Conservation (phyloP, 139 green algal genomes). For the Closterium sp. region DNA sequence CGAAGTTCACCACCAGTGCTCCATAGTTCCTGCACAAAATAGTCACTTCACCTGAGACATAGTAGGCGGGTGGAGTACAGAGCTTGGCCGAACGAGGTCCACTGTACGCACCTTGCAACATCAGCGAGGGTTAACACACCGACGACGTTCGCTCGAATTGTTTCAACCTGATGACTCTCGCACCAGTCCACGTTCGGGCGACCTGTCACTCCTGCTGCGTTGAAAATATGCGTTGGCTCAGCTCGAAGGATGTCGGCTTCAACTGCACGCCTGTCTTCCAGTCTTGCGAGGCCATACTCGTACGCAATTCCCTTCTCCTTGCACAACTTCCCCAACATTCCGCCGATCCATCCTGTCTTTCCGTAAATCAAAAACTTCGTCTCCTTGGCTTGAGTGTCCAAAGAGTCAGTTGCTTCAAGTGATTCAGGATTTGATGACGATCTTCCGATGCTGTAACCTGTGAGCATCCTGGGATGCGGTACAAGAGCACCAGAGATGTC, state of each 20-base stretch:
- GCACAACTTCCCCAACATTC: constrained; percentile 48
- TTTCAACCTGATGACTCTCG: constrained; percentile 93
- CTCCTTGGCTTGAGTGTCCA: background rate
- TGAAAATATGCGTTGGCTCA: constrained; percentile 93
- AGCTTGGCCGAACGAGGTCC: constrained; percentile 26
- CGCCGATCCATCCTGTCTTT: constrained; percentile 51
- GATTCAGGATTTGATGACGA: background rate
- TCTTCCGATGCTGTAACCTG: background rate
- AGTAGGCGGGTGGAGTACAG: background rate
- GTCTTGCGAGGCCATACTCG: constrained; percentile 75
- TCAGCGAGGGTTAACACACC: constrained; percentile 89
- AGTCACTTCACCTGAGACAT: background rate
- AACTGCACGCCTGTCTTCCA: constrained; percentile 83
- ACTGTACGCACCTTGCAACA: constrained; percentile 22
- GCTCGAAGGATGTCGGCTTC: constrained; percentile 84
- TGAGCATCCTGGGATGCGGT: constrained; percentile 27
- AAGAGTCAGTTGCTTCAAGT: background rate
- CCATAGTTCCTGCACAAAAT: background rate
- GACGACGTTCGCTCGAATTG: constrained; percentile 91
- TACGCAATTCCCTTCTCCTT: constrained; percentile 66
- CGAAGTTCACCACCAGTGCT: constrained; percentile 83
- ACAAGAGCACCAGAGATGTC: constrained; percentile 61
- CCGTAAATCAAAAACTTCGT: constrained; percentile 54
- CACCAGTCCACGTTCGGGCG: constrained; percentile 98
- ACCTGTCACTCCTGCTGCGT: constrained; percentile 90